phyloP scores from a whole-genome alignment of 495 filamentous ascomycete genomes.

The Penicillium pulvis region DNA sequence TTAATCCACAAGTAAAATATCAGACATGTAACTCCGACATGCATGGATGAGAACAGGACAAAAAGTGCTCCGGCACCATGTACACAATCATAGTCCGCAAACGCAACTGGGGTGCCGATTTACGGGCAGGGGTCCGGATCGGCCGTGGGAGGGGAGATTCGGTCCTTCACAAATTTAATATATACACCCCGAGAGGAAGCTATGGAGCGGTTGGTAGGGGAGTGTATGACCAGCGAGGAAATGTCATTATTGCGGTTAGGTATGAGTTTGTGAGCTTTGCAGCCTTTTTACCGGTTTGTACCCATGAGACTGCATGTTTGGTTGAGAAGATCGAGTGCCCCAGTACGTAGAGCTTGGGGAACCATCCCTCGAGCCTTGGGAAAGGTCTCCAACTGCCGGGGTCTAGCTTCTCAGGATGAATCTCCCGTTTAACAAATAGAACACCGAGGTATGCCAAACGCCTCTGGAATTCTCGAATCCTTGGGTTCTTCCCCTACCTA shows the following conservation, averaged over 20 bases:
- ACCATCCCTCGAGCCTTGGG: too few relatives aligned
- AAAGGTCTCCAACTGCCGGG: too few relatives aligned
- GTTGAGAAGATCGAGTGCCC: slow-evolving; percentile 46
- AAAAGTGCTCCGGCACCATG: slow-evolving; percentile 50
- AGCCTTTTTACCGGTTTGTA: slow-evolving; percentile 55
- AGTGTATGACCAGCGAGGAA: slow-evolving; percentile 58
- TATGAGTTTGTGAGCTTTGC: slow-evolving; percentile 48
- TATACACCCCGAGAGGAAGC: slow-evolving; percentile 59
- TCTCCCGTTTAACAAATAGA: too few relatives aligned
- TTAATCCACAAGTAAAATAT: too few relatives aligned
- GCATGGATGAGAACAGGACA: too few relatives aligned
- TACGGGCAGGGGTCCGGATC: slow-evolving; percentile 54
- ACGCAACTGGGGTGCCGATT: slow-evolving; percentile 51
- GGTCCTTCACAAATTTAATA: slow-evolving; percentile 57
- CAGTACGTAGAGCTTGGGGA: too few relatives aligned
- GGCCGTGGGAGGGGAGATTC: slow-evolving; percentile 57
- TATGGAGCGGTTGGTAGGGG: slow-evolving; percentile 54
- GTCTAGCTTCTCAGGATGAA: too few relatives aligned
- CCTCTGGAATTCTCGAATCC: too few relatives aligned
- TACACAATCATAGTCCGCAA: slow-evolving; percentile 62
- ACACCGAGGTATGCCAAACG: too few relatives aligned
- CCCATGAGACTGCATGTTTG: slow-evolving; percentile 59
- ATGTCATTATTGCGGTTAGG: slow-evolving; percentile 58
- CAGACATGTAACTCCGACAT: too few relatives aligned
- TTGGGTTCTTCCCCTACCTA: too few relatives aligned